phyloP scores from a whole-genome alignment of 2,329 filamentous ascomycete genomes.

The Dactylellina haptotyla region DNA sequence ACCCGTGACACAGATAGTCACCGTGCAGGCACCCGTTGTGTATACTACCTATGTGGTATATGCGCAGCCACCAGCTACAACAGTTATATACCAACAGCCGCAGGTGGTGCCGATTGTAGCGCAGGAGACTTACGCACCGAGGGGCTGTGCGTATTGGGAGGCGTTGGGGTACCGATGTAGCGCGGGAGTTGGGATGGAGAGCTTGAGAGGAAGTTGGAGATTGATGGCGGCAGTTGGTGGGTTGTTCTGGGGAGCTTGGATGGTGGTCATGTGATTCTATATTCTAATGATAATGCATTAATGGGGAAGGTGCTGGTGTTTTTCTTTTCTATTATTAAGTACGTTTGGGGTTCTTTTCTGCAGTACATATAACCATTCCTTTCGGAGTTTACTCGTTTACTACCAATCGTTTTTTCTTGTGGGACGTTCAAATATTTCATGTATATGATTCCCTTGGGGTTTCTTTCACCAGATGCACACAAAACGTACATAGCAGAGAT shows the following conservation, averaged over 20 bases:
- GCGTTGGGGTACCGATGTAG: slow-evolving; percentile 47
- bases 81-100: slow-evolving; percentile 39
- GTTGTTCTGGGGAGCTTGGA: slow-evolving; percentile 35
- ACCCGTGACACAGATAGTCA: slow-evolving; percentile 29
- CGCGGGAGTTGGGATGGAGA: slow-evolving; percentile 20
- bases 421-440: neutral
- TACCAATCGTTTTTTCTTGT: slow-evolving; percentile 8
- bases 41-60: slow-evolving; percentile 52
- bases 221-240: neutral
- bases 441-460: slow-evolving; percentile 20
- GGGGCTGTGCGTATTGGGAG: slow-evolving; percentile 52
- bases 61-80: slow-evolving; percentile 34
- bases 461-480: neutral
- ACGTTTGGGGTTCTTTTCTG: neutral
- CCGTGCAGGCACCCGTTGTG: slow-evolving; percentile 30
- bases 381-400: neutral
- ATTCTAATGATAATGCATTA: neutral
- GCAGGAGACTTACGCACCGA: slow-evolving; percentile 42
- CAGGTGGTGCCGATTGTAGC: slow-evolving; percentile 37
- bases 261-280: slow-evolving; percentile 11
- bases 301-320: slow-evolving; percentile 8
- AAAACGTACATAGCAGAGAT: neutral
- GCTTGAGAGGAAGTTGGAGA: slow-evolving; percentile 3
- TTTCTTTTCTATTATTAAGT: slow-evolving; percentile 6
- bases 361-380: neutral